Evolutionary conservation across 2,329 filamentous ascomycete genomes (phyloP).

Genomic region (Colletotrichum australisinense): DNA sequence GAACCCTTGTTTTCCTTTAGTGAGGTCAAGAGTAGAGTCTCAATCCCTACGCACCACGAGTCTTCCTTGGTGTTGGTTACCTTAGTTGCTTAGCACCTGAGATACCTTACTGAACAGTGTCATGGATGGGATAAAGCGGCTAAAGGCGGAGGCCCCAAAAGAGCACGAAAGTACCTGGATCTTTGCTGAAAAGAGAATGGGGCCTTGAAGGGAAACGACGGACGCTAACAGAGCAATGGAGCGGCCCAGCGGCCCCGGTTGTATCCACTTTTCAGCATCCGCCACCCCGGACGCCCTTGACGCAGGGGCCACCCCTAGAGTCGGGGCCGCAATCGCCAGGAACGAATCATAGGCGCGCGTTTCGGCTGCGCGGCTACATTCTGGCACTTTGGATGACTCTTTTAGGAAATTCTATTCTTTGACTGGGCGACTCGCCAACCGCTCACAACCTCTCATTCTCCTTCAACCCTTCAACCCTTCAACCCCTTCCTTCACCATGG

Average conservation of each 20-base stretch:
- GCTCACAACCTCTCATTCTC: neutral
- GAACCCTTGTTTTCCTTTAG: neutral
- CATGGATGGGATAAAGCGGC: neutral
- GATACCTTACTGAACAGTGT: neutral
- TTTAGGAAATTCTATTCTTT: conserved; percentile 5
- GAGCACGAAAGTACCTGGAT: neutral
- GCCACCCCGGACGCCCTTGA: neutral
- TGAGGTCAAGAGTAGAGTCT: neutral
- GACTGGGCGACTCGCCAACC: conserved; percentile 12
- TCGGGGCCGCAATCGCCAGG: neutral
- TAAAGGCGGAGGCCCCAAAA: neutral
- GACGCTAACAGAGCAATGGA: conserved; percentile 22
- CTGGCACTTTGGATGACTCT: conserved; percentile 18
- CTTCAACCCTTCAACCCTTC: no score
- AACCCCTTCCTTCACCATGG: neutral
- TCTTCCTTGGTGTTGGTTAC: neutral
- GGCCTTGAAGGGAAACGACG: neutral
- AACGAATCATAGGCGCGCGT: conserved; percentile 36
- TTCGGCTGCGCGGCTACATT: conserved; percentile 34
- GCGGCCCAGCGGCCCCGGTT: neutral
- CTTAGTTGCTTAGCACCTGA: no score
- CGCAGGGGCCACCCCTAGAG: conserved; percentile 26
- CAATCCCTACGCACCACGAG: neutral
- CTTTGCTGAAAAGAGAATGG: conserved; percentile 7
- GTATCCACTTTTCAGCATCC: neutral